Conservation (phyloP, 1,284 basidiomycete genomes). For the Tilletia walkeri region DNA sequence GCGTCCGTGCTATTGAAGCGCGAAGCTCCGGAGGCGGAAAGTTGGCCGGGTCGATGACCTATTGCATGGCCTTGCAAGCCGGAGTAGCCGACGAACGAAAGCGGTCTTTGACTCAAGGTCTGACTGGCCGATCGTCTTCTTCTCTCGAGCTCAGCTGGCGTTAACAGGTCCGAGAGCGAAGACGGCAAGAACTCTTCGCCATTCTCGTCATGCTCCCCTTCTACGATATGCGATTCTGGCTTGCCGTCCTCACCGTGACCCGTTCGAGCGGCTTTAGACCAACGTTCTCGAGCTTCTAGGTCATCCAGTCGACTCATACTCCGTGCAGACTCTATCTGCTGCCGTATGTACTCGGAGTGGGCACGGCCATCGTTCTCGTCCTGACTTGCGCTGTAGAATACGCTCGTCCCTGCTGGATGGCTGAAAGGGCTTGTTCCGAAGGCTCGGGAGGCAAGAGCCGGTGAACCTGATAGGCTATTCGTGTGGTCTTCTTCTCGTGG, state of each 20-base stretch:
- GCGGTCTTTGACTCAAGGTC: constrained; percentile 21
- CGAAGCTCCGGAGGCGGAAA: neutral
- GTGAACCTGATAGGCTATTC: constrained; percentile 60
- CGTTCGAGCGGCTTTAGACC: neutral
- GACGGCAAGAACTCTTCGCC: constrained; percentile 61
- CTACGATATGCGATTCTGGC: constrained; percentile 23
- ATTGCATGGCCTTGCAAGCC: constrained; percentile 23
- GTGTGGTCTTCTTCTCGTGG: neutral
- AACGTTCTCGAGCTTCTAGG: neutral
- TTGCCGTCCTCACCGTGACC: constrained; percentile 31
- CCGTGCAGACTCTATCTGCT: constrained; percentile 25
- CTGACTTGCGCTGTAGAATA: constrained; percentile 50
- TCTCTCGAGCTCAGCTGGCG: constrained; percentile 52
- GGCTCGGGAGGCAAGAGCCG: constrained; percentile 24
- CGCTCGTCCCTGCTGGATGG: constrained; percentile 43
- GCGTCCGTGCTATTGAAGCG: constrained; percentile 19
- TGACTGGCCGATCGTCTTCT: constrained; percentile 32
- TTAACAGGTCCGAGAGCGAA: constrained; percentile 50
- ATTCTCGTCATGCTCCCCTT: constrained; percentile 24
- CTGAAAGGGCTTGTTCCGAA: constrained; percentile 54
- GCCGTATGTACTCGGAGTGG: constrained; percentile 22
- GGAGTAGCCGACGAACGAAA: constrained; percentile 29
- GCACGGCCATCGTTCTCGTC: constrained; percentile 25
- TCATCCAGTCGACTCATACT: constrained; percentile 35
- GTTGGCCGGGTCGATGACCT: constrained; percentile 3